Conservation (phyloP, 73 alveolate genomes). For the Paramecium primaurelia region DNA sequence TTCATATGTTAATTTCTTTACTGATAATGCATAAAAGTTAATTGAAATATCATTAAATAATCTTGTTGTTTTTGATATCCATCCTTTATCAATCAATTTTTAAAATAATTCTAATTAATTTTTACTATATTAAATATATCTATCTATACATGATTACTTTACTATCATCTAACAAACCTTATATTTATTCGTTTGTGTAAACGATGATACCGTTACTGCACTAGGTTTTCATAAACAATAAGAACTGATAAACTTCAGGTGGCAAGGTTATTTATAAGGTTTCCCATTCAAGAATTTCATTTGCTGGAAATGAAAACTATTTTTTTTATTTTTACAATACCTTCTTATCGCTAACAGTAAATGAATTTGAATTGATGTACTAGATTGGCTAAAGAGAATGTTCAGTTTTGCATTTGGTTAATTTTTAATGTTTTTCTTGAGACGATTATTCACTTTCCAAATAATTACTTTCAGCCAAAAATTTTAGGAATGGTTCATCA, state of each 20-base stretch:
- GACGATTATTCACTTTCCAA: constrained; percentile 51
- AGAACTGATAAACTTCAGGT: constrained; percentile 5
- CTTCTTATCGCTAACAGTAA: constrained; percentile 21
- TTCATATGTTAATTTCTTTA: constrained; percentile 65
- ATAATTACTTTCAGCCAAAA: constrained; percentile 24
- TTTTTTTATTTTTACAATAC: neutral
- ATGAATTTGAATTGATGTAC: neutral
- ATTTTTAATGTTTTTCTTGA: neutral
- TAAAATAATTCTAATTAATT: neutral
- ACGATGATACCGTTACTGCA: neutral
- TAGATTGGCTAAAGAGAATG: neutral
- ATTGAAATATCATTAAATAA: neutral
- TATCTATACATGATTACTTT: neutral
- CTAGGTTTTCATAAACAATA: neutral
- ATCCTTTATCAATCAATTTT: constrained; percentile 25
- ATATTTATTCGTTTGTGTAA: neutral
- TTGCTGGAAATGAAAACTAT: constrained; percentile 23
- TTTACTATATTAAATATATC: neutral
- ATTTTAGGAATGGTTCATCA: constrained; percentile 18
- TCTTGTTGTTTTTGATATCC: constrained; percentile 34
- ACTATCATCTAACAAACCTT: neutral
- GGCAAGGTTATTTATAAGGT: constrained; percentile 1
- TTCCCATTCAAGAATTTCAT: constrained; percentile 40
- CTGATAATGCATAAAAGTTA: neutral
- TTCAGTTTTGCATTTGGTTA: constrained; percentile 44